These are phyloP conservation scores for Schizochytrium sp. DNA, from an alignment of 108 stramenopile genomes.

Conservation along the genomic window DNA sequence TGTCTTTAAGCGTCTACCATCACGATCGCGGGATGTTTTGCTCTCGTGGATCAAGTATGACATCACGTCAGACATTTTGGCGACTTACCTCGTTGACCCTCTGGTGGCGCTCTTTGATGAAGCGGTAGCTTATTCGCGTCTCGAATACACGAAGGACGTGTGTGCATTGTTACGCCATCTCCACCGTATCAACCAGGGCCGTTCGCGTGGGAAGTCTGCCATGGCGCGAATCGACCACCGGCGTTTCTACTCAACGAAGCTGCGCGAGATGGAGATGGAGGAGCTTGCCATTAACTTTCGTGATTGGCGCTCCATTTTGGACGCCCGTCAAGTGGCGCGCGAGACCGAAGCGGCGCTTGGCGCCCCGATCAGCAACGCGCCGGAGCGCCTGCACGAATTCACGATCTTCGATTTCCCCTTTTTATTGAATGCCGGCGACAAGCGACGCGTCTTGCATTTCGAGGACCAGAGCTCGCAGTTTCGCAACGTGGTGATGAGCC, in stretches of 20 bases:
- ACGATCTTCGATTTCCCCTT: conserved; percentile 16
- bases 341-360: not conserved
- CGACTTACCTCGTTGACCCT: not conserved
- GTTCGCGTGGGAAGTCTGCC: not conserved
- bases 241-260: not conserved
- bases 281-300: not conserved
- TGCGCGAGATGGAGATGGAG: not conserved
- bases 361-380: not conserved
- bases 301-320: not conserved
- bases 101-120: not conserved
- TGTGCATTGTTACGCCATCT: not conserved
- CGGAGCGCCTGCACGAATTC: not conserved
- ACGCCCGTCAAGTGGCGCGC: not conserved
- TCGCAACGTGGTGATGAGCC: not conserved
- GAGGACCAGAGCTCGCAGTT: not conserved
- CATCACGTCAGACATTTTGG: not conserved
- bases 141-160: not conserved
- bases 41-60: conserved; percentile 7
- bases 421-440: not conserved
- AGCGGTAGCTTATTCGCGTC: not conserved
- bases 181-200: not conserved
- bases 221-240: not conserved
- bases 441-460: not conserved
- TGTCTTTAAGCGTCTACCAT: not conserved
- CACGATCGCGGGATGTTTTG: not conserved